Evolutionary conservation across 495 filamentous ascomycete species (phyloP).

Genomic region (Patellaria atrata): DNA sequence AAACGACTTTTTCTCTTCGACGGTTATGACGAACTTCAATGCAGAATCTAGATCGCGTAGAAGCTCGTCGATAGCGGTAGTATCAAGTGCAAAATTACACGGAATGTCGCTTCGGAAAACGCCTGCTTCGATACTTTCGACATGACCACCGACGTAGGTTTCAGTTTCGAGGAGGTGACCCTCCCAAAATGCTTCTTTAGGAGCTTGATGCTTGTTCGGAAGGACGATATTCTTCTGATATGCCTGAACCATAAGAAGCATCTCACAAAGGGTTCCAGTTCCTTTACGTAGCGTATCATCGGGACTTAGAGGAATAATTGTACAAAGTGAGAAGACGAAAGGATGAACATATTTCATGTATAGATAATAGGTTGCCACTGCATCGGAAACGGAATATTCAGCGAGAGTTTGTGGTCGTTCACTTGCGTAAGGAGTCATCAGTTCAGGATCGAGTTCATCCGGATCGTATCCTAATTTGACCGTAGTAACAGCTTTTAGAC

Average conservation of each 20-base stretch:
- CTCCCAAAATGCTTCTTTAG: constrained; percentile 88
- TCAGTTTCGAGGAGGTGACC: constrained; percentile 91
- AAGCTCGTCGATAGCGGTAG: constrained; percentile 77
- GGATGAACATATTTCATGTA: constrained; percentile 99
- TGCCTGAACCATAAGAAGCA: constrained; percentile 97
- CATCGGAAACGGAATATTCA: constrained; percentile 98
- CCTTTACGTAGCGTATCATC: constrained; percentile 91
- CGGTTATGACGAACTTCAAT: constrained; percentile 75
- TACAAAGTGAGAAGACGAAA: constrained; percentile 97
- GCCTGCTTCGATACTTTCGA: constrained; percentile 97
- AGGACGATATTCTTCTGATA: constrained; percentile 84
- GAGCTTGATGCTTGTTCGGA: constrained; percentile 90
- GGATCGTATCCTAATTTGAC: constrained; percentile 97
- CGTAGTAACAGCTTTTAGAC: constrained; percentile 93
- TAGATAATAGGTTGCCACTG: constrained; percentile 95
- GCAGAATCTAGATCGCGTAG: constrained; percentile 78
- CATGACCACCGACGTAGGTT: constrained; percentile 96
- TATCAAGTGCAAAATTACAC: constrained; percentile 77
- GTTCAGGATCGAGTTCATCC: constrained; percentile 91
- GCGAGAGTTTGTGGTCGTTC: constrained; percentile 88
- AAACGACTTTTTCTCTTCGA: constrained; percentile 88
- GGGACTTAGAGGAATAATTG: constrained; percentile 82
- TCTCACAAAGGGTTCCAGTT: constrained; percentile 94
- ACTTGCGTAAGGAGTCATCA: constrained; percentile 88
- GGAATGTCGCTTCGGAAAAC: constrained; percentile 95